Evolutionary conservation across 108 stramenopile species (phyloP).

Genomic region (Fragilaria crotonensis): DNA sequence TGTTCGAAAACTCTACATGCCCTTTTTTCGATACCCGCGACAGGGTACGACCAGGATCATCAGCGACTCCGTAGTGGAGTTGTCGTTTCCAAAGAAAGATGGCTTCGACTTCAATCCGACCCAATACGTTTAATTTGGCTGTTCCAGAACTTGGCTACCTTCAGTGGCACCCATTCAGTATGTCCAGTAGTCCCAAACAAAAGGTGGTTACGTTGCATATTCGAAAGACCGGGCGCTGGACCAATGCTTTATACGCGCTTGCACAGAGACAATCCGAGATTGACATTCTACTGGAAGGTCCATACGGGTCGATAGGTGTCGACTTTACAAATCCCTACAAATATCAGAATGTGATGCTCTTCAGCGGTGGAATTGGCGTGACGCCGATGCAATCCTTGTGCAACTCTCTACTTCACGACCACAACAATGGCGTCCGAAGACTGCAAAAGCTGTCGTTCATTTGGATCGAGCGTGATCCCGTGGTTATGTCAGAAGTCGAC

Average conservation of each 20-base stretch:
- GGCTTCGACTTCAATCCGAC: constrained; percentile 39
- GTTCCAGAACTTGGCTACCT: constrained; percentile 16
- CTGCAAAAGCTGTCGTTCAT: constrained; percentile 28
- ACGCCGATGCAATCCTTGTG: constrained; percentile 22
- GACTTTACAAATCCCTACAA: constrained; percentile 22
- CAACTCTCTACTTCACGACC: constrained; percentile 23
- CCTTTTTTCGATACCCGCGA: constrained; percentile 19
- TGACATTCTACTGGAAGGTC: constrained; percentile 32
- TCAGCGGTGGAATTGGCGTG: constrained; percentile 51
- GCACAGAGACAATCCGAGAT: constrained; percentile 14
- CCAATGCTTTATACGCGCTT: constrained; percentile 19
- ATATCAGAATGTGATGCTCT: constrained; percentile 31
- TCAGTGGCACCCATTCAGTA: constrained; percentile 36
- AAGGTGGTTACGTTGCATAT: constrained; percentile 29
- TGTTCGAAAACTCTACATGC: constrained; percentile 31
- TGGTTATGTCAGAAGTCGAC: constrained; percentile 7
- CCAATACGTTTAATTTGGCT: constrained; percentile 35
- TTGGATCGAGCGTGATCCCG: constrained; percentile 27
- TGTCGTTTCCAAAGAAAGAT: constrained; percentile 22
- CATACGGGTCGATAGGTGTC: constrained; percentile 30
- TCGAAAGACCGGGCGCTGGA: constrained; percentile 37
- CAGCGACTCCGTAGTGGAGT: constrained; percentile 23
- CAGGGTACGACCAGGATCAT: constrained; percentile 11
- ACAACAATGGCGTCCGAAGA: constrained; percentile 7
- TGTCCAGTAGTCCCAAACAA: constrained; percentile 10